Evolutionary conservation across 2,329 filamentous ascomycete genomes (phyloP).

Genomic region (Ophiocordyceps unilateralis): DNA sequence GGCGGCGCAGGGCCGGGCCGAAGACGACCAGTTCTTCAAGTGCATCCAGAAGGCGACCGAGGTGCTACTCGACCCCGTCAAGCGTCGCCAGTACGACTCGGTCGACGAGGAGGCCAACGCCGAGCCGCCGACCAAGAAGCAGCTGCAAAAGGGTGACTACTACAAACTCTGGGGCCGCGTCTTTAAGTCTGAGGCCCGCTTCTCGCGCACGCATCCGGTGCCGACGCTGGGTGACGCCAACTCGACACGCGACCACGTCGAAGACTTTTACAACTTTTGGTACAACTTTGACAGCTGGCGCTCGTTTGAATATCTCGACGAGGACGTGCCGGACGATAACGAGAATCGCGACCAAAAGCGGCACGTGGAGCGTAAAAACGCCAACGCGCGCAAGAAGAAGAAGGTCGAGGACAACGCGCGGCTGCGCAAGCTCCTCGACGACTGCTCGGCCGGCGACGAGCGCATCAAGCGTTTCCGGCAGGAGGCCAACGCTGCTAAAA

Average conservation of each 20-base stretch:
- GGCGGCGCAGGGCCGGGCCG: slow-evolving; percentile 68
- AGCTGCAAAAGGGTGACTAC: slow-evolving; percentile 70
- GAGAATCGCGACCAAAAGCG: slow-evolving; percentile 99
- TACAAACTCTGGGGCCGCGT: slow-evolving; percentile 88
- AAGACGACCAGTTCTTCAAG: slow-evolving; percentile 99
- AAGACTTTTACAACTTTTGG: slow-evolving; percentile 98
- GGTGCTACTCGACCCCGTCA: slow-evolving; percentile 77
- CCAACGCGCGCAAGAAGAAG: slow-evolving; percentile 95
- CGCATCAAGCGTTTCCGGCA: slow-evolving; percentile 96
- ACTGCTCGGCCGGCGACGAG: slow-evolving; percentile 69
- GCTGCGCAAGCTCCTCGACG: slow-evolving; percentile 77
- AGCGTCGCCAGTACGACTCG: slow-evolving; percentile 89
- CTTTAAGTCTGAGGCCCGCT: slow-evolving; percentile 83
- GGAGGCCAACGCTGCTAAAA: slow-evolving; percentile 81
- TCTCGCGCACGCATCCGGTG: slow-evolving; percentile 81
- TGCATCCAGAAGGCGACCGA: slow-evolving; percentile 98
- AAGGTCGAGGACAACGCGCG: slow-evolving; percentile 95
- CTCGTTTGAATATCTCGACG: slow-evolving; percentile 93
- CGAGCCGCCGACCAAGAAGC: slow-evolving; percentile 84
- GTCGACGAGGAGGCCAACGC: slow-evolving; percentile 90
- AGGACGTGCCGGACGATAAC: slow-evolving; percentile 97
- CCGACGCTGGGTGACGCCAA: slow-evolving; percentile 74
- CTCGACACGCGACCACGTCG: slow-evolving; percentile 74
- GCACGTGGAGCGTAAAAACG: slow-evolving; percentile 95
- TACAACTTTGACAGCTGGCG: slow-evolving; percentile 99